Evolutionary conservation across 176 grass and related monocot species (phyloP).

Genomic region (maize (Zea mays)): DNA sequence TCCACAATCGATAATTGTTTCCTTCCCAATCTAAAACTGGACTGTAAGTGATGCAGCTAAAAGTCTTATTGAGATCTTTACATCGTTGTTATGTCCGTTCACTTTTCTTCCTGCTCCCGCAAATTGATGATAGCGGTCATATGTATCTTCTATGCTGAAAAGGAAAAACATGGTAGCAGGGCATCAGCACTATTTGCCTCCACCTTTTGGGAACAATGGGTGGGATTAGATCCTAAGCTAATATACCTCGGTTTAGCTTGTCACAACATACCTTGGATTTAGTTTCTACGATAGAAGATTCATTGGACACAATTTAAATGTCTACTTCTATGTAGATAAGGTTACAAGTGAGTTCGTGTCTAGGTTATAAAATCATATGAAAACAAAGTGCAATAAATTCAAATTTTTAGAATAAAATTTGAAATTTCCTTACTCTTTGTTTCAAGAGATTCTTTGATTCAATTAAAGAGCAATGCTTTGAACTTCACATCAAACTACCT

Average conservation of each 20-base stretch:
- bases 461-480: neutral
- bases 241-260: neutral
- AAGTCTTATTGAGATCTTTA: conserved; percentile 31
- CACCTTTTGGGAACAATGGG: neutral
- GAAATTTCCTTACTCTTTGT: neutral
- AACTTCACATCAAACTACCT: no score
- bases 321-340: neutral
- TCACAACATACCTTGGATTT: neutral
- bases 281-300: neutral
- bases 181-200: conserved; percentile 7
- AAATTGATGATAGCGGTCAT: conserved; percentile 51
- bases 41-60: conserved; percentile 11
- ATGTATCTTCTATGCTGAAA: conserved; percentile 58
- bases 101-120: conserved; percentile 7
- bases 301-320: neutral
- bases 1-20: neutral
- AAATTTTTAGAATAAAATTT: neutral
- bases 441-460: no score
- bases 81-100: conserved; percentile 36
- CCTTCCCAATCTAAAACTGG: neutral
- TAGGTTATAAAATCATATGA: neutral
- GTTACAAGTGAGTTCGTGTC: neutral
- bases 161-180: neutral
- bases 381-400: neutral
- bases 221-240: neutral